Base-by-base conservation (phyloP, 345 rosid genomes). In the Populus alba region DNA sequence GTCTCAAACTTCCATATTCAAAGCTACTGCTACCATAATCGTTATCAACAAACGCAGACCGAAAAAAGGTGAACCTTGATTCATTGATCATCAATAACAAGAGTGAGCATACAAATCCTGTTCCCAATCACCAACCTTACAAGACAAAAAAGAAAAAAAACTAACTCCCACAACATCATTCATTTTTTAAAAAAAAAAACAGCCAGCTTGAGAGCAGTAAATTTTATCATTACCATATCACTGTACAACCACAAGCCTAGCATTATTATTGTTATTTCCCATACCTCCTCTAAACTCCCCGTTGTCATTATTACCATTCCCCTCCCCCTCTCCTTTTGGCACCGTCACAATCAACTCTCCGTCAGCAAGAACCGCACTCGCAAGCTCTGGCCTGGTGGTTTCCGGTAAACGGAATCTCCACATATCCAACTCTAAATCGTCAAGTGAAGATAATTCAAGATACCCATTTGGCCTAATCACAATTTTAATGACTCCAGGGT, bases 381-480 rank as follows among this genome's bases (percentile, higher is more conserved):
- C 97, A n/a, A 94, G 92, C 85, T 96, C 97, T 20, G 99, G 95
- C 77, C 91, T 75, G 13, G 98, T 96, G 3, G 97, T 81, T 72
- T 92, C 94, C 25, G 97, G 99, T 37, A 96, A 72, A 81, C 98
- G 83, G 78, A 94, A 94, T 75, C 98, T 88, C 99, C 99, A 96
- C 87, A 91, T 88, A 73, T 96, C 98, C 51, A 96, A 89, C 83
- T 94, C 98, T 83, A 96, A 84, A 66, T 88, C 92, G 78, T 90
- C 91, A 77, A 92, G 75, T 16, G 86, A 77, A 9, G 91, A 83
- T 53, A 90, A 77, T 62, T 85, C 97, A 22, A 92, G 77, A 80
- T 79, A 87, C 79, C 85, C 96, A 73, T 86, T 86, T 22, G 91
- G 90, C 90, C 97, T 82, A 37, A 94, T 85, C 62, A 94, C 97